Evolutionary conservation across 2,329 filamentous ascomycete species (phyloP), one percentile per base, ranked within the genome.

Genomic region (Chaetomium sp.): DNA sequence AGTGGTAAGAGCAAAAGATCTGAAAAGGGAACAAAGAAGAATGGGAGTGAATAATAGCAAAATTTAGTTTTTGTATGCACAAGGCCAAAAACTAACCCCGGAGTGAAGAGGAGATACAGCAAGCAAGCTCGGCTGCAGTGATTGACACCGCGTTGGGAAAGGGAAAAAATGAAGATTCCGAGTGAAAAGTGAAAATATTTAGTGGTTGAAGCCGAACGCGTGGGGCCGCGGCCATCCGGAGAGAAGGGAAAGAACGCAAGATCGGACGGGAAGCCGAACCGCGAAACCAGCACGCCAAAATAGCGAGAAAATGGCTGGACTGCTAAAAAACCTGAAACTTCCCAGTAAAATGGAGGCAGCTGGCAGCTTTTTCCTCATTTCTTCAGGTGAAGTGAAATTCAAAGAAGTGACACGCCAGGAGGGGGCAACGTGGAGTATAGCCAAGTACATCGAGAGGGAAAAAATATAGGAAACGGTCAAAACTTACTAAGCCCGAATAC

Each of bases 401-500:
- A 3, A 27, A 27, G 19, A 27, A 27, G 19, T 27, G 19, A 27
- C 19, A 27, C 19, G 19, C 19, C 19, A 50, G 43, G 7, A 5
- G 50, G 27, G 35, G 34, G 34, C 35, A 9, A 4, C 35, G 9
- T 4, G 5, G 8, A 11, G 11, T 38, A 5, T 12, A 47, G 5
- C n/a, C 44, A 47, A 52, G 53, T n/a, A 14, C 33, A 44, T 43
- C 32, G 5, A 38, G 47, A 50, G 40, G 40, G 37, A 45, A 27
- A 27, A 27, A 27, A 27, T 27, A 27, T 27, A 27, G 19, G 40
- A 38, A 38, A 38, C 37, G 34, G 27, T 27, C 19, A 33, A 48
- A 52, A 74, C 70, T 79, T 74, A 75, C 79, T 74, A 71, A 65
- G 55, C 68, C 71, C 48, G 69, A 64, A 61, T 72, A 74, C 32